Evolutionary conservation across 257 asterid genomes (phyloP), one percentile per base, ranked within the genome.

Genomic region (Pogostemon cablin): DNA sequence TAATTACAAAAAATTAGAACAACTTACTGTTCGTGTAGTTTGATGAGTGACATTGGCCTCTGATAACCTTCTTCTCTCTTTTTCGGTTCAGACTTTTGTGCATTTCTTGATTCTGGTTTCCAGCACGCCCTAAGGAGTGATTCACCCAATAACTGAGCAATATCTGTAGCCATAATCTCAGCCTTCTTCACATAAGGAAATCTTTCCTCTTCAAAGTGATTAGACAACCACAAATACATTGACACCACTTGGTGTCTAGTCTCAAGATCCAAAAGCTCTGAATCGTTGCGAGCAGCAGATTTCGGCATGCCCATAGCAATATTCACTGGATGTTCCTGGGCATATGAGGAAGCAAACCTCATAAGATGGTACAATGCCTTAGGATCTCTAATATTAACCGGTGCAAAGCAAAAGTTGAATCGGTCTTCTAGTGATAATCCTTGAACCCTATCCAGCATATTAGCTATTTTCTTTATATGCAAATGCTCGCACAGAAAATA

Each of bases 231-330:
- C 60, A 91, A 73, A 80, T 93, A 93, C 96, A 89, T 89, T 1
- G 99, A 87, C 79, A 93, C 67, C 34, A 93, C 96, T 81, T 90
- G 96, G 82, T 93, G 97, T 86, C 85, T 85, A 9, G 90, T 83
- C 85, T 93, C 99, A 39, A 93, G 99, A 83, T 91, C 99, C 85
- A 91, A 79, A 71, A 93, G 97, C 88, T 93, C 99, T 0, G 92
- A 49, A 79, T 91, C 99, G 77, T 81, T 91, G 47, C 90, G 85
- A 62, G 99, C 99, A 57, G 88, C 83, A 72, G 76, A 62, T 47
- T 82, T 86, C 6, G 98, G 97, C 77, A 90, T 76, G 41, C 97
- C 96, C 98, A 93, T 91, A 17, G 98, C 86, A 74, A 93, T 83
- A 77, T 81, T 85, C n/a, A 90, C 97, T 1, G 97, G 98, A 68